Evolutionary conservation across 805 yeast genomes (phyloP).

Genomic region (Pichia cephalocereana): DNA sequence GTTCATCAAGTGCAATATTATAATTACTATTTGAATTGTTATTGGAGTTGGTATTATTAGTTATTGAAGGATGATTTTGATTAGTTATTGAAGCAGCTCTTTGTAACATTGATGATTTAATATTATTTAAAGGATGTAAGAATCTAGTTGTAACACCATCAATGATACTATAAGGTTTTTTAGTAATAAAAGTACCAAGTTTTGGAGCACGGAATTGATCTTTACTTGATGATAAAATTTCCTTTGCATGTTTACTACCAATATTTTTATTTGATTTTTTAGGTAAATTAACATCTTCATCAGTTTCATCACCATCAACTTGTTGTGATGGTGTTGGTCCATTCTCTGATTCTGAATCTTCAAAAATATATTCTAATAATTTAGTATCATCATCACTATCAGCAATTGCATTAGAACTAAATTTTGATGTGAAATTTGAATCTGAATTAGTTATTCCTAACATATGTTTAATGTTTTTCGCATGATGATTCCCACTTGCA

Average conservation of each 20-base stretch:
- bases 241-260: constrained; percentile 83
- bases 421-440: constrained; percentile 9
- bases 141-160: constrained; percentile 91
- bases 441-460: constrained; percentile 10
- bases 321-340: constrained; percentile 11
- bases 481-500: constrained; percentile 19
- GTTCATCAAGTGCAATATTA: constrained; percentile 51
- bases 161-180: constrained; percentile 82
- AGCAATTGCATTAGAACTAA: constrained; percentile 8
- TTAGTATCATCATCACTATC: constrained; percentile 43
- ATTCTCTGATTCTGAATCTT: constrained; percentile 15
- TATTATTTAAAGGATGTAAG: constrained; percentile 38
- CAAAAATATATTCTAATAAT: constrained; percentile 67
- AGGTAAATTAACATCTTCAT: constrained; percentile 82
- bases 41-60: constrained; percentile 8
- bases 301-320: constrained; percentile 83
- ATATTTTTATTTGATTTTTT: constrained; percentile 50
- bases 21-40: background rate
- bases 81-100: constrained; percentile 12
- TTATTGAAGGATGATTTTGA: background rate
- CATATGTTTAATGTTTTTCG: constrained; percentile 22
- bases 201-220: constrained; percentile 87
- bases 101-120: constrained; percentile 15
- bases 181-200: constrained; percentile 83
- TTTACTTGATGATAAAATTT: constrained; percentile 78